phyloP scores from a whole-genome alignment of 108 stramenopile species.

The Pseudonitzschia multistriata region DNA sequence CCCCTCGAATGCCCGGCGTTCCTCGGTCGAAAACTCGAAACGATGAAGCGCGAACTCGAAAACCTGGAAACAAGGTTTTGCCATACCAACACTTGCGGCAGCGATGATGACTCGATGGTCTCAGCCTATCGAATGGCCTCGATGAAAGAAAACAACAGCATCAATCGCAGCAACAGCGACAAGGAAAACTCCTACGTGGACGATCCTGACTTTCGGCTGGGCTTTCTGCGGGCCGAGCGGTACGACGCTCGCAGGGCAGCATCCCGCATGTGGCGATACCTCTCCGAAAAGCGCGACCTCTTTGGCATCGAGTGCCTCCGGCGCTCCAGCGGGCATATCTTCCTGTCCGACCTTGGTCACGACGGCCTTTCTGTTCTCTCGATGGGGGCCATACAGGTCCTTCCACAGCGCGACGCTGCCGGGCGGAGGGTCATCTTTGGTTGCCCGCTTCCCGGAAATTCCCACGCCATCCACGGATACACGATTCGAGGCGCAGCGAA shows the following conservation, averaged over 20 bases:
- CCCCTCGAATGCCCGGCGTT: too few relatives aligned
- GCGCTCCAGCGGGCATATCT: background rate
- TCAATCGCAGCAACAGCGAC: background rate
- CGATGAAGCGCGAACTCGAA: too few relatives aligned
- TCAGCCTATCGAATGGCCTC: background rate
- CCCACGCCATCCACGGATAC: background rate
- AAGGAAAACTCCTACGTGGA: background rate
- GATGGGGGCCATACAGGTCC: background rate
- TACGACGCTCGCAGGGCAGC: constrained; percentile 1
- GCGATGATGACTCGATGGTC: too few relatives aligned
- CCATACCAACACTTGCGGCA: too few relatives aligned
- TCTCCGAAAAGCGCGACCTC: background rate
- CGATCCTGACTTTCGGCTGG: background rate
- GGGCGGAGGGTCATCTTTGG: background rate
- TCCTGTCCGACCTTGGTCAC: background rate
- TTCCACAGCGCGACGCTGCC: background rate
- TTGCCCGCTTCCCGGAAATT: too few relatives aligned
- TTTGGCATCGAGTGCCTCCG: background rate
- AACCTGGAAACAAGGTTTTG: too few relatives aligned
- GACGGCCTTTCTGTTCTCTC: background rate
- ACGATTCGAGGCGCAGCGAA: background rate
- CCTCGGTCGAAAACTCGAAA: too few relatives aligned
- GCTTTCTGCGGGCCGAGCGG: constrained; percentile 5
- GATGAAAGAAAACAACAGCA: background rate
- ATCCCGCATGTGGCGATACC: background rate